Percentiles rank a stretch among this genome's conserved stretches.
Conservation (phyloP, 208 protist genomes). For the Acanthamoeba triangularis region DNA sequence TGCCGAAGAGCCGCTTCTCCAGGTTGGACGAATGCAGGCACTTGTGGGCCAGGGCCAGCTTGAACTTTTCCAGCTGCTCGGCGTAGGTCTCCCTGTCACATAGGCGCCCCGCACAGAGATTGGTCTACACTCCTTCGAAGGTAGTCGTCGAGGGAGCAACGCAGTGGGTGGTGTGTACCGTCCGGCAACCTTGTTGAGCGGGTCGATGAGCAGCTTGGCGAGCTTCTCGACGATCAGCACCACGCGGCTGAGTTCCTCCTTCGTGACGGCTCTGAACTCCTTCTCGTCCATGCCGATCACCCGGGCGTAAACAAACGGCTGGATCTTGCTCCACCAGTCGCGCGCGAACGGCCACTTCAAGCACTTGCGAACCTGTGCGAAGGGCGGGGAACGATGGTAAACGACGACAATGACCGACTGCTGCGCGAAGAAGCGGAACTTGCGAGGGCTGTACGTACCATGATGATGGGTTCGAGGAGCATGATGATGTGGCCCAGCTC, state of each 20-base stretch:
- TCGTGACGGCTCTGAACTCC: constrained; percentile 54
- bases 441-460: not conserved
- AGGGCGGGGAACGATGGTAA: not conserved
- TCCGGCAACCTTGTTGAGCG: not conserved
- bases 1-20: constrained; percentile 60
- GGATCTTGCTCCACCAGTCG: constrained; percentile 14
- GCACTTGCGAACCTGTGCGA: constrained; percentile 17
- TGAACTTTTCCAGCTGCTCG: constrained; percentile 70
- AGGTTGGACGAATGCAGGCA: constrained; percentile 37
- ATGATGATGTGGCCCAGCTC: constrained; percentile 7
- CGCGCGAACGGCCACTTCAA: constrained; percentile 27
- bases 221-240: constrained; percentile 51
- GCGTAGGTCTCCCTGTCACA: not conserved
- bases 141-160: too few species aligned
- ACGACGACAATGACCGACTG: not conserved
- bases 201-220: constrained; percentile 22
- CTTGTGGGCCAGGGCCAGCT: constrained; percentile 55
- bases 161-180: not conserved
- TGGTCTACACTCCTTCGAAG: not conserved
- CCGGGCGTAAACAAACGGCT: not conserved
- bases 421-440: not conserved
- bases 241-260: constrained; percentile 9
- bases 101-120: not conserved
- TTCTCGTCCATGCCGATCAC: constrained; percentile 42
- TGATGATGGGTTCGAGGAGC: constrained; percentile 51